These are phyloP conservation scores for Yamadazyma triangularis DNA, from an alignment of 1,139 yeast species.

Conservation along the genomic window DNA sequence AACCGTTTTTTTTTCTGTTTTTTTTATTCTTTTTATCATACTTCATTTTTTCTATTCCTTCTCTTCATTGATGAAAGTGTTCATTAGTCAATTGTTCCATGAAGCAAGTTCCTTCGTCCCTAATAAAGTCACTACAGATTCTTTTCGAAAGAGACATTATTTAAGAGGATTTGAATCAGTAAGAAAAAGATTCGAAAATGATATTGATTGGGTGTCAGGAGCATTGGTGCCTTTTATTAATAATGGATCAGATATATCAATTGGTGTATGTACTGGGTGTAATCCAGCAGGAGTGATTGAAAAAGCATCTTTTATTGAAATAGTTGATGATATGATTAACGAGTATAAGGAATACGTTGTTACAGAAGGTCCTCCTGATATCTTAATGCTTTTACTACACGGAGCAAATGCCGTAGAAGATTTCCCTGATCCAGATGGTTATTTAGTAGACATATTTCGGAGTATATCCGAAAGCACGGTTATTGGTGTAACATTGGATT, in stretches of 20 bases:
- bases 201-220: constrained; percentile 6
- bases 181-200: constrained; percentile 4
- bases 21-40: no score
- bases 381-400: constrained; percentile 7
- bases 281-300: constrained; percentile 8
- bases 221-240: constrained; percentile 4
- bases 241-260: constrained; percentile 4
- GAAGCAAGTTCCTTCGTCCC: constrained; percentile 6
- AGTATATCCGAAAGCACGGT: constrained; percentile 3
- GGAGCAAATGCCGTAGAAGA: constrained; percentile 8
- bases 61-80: constrained; percentile 2
- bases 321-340: constrained; percentile 4
- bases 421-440: constrained; percentile 6
- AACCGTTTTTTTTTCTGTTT: no score
- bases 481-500: constrained; percentile 6
- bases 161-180: constrained; percentile 6
- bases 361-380: constrained; percentile 6
- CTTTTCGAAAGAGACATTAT: constrained; percentile 6
- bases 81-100: constrained; percentile 2
- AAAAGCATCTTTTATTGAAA: constrained; percentile 2
- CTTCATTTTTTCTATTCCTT: no score
- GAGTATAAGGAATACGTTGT: constrained; percentile 4
- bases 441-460: constrained; percentile 4
- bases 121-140: constrained; percentile 2
- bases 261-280: constrained; percentile 8